phyloP scores from a whole-genome alignment of 495 filamentous ascomycete species.

The Aspergillus taichungensis region DNA sequence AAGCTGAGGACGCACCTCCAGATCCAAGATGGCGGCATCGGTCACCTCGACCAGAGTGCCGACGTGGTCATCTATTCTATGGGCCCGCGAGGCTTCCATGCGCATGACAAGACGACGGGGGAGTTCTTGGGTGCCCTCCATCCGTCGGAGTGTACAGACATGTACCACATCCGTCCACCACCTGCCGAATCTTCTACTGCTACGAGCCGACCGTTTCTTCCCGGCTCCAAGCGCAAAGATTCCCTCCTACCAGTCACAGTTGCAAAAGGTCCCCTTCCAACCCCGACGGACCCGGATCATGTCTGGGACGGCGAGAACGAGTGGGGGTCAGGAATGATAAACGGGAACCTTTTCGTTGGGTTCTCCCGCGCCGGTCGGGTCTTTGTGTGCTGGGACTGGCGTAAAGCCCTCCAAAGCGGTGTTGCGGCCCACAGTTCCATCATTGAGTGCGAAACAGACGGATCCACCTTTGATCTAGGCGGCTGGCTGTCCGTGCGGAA shows the following conservation, averaged over 20 bases:
- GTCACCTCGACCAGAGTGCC: conserved; percentile 30
- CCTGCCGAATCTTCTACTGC: conserved; percentile 4
- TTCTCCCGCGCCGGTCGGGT: conserved; percentile 31
- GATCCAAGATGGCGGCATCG: conserved; percentile 26
- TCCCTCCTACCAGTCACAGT: conserved; percentile 19
- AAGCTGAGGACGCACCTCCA: conserved; percentile 17
- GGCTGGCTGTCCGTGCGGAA: conserved; percentile 34
- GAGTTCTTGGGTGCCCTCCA: conserved; percentile 21
- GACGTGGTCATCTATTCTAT: conserved; percentile 33
- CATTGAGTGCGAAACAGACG: conserved; percentile 31
- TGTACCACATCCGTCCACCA: conserved; percentile 27
- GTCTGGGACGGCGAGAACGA: conserved; percentile 24
- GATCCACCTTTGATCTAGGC: conserved; percentile 27
- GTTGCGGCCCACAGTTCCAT: conserved; percentile 18
- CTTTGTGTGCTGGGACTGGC: conserved; percentile 32
- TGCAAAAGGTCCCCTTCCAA: conserved; percentile 17
- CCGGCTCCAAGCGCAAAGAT: conserved; percentile 13
- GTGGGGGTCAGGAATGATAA: conserved; percentile 33
- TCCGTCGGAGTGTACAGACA: conserved; percentile 19
- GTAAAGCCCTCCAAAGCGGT: conserved; percentile 20
- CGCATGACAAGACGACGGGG: conserved; percentile 23
- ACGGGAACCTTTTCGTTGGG: conserved; percentile 29
- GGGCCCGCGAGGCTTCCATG: conserved; percentile 27
- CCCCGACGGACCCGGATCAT: conserved; percentile 18
- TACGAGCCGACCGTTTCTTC: conserved; percentile 5